Conservation (phyloP, 2,329 filamentous ascomycete species). For the Sporothrix pseudoabietina region DNA sequence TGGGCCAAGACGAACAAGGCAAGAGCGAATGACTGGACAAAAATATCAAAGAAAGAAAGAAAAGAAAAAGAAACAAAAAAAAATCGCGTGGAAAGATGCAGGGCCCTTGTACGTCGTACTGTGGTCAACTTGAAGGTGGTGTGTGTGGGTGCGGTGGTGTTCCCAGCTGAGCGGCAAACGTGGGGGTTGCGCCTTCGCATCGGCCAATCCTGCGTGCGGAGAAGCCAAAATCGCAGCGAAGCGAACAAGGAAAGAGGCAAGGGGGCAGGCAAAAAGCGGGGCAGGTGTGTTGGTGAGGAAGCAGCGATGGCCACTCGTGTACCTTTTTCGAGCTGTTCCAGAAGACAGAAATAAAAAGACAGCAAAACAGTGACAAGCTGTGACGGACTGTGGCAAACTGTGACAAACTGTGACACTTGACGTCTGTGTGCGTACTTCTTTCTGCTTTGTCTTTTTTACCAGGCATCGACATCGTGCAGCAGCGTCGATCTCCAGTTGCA, state of each 20-base stretch:
- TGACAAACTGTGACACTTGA: neutral
- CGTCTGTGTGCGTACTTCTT: neutral
- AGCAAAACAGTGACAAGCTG: neutral
- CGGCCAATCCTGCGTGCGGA: slow-evolving; percentile 24
- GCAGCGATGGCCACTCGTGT: neutral
- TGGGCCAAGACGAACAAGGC: neutral
- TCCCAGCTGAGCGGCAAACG: slow-evolving; percentile 29
- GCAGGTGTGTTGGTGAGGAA: slow-evolving; percentile 4
- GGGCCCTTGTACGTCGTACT: neutral
- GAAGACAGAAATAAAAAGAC: neutral
- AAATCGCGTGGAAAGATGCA: neutral
- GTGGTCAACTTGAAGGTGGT: slow-evolving; percentile 6
- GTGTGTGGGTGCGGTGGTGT: slow-evolving; percentile 14
- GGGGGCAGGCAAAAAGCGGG: slow-evolving; percentile 11
- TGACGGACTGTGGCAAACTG: neutral
- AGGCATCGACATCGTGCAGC: slow-evolving; percentile 24
- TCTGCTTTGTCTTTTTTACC: neutral
- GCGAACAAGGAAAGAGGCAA: slow-evolving; percentile 22
- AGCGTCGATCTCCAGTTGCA: slow-evolving; percentile 25
- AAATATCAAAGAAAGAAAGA: neutral
- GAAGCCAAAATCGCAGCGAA: slow-evolving; percentile 7
- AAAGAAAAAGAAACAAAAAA: neutral
- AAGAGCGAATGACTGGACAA: neutral
- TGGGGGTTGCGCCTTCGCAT: slow-evolving; percentile 18
- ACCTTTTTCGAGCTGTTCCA: neutral